phyloP scores from a whole-genome alignment of 148 eudicot genomes.

The Fagopyrum esculentum region DNA sequence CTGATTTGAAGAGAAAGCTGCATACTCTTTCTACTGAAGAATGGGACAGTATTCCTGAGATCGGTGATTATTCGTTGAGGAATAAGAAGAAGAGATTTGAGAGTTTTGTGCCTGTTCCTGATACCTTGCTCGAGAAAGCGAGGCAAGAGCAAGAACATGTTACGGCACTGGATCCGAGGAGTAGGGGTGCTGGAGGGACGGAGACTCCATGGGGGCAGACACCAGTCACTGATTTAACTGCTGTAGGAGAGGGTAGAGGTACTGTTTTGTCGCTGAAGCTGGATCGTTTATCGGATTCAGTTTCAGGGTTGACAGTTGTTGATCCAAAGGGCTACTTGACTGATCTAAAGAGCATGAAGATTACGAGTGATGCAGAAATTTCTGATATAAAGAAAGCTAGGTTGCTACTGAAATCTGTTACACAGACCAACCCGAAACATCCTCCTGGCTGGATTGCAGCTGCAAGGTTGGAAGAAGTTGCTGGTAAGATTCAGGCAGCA shows the following conservation, averaged over 20 bases:
- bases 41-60: conserved; percentile 90
- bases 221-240: conserved; percentile 89
- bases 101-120: conserved; percentile 91
- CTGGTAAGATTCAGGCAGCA: conserved; percentile 74
- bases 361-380: conserved; percentile 92
- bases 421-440: conserved; percentile 81
- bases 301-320: conserved; percentile 78
- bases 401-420: conserved; percentile 73
- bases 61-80: conserved; percentile 84
- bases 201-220: conserved; percentile 93
- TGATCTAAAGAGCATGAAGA: conserved; percentile 94
- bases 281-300: conserved; percentile 81
- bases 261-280: conserved; percentile 87
- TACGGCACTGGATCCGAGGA: conserved; percentile 83
- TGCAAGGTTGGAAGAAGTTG: conserved; percentile 91
- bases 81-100: conserved; percentile 90
- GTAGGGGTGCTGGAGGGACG: conserved; percentile 77
- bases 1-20: conserved; percentile 84
- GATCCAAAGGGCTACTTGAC: conserved; percentile 93
- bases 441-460: conserved; percentile 99
- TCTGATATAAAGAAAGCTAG: conserved; percentile 90
- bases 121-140: conserved; percentile 87
- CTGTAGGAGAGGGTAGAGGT: conserved; percentile 97
- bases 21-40: conserved; percentile 50
- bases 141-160: conserved; percentile 93